Base-by-base conservation (phyloP, 768 basidiomycete species). In the Paxillus ammoniavirescens region DNA sequence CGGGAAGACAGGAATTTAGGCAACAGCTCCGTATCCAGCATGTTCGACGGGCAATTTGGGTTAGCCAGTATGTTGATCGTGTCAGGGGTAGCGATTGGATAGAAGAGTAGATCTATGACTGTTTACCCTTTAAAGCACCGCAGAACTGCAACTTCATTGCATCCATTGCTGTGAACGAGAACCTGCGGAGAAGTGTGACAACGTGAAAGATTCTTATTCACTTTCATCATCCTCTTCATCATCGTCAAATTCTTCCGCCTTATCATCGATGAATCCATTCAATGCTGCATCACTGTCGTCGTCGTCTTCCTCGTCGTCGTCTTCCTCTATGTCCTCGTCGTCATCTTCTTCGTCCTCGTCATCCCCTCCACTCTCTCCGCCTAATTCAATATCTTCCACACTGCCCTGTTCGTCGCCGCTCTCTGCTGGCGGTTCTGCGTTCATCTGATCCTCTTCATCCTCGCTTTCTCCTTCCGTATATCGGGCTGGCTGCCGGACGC, bases 391-490 rank as follows among this genome's bases (percentile, higher is more conserved):
- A 62, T 91, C 88, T 63, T 90, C 91, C 42, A 92, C 73, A 62
- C 90, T 90, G 10, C 85, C 89, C 33, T 77, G 82, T 35, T 89
- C 87, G 53, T 82, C 84, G 7, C 73, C 84, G 37, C 79, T 82
- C 60, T 86, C 84, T 41, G 77, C 73, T 61, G 78, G 83, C 31
- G 86, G 79, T 47, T 84, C 84, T 42, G 78, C 74, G 40, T 83
- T 82, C 54, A 75, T 79, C 28, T 77, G 81, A 23, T 80, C 81
- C 40, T 81, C 82, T 49, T 86, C 83, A 47, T 82, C 83, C 31
- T 83, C 87, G 49, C 86, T 87, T 64, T 92, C 88, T 1, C 93
- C 92, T 71, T 94, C 89, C 23, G 88, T 83, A 61, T 91, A 91
- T 54, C 76, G 72, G 54, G 68, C 71, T 46, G 79, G 69, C 63